phyloP scores from a whole-genome alignment of 345 rosid genomes.

The Pistacia integerrima region DNA sequence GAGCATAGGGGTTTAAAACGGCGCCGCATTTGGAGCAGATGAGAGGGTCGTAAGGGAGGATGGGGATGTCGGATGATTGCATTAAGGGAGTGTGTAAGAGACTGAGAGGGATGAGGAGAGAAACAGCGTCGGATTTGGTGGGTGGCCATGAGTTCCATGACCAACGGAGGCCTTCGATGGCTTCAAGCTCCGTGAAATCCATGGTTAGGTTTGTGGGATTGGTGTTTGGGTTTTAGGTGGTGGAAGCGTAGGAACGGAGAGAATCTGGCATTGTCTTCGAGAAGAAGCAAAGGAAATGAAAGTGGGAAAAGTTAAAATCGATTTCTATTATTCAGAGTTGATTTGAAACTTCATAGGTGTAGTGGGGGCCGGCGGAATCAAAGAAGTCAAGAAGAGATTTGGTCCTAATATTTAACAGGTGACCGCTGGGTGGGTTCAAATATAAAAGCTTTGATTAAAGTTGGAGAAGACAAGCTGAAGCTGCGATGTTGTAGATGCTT shows the following conservation, averaged over 20 bases:
- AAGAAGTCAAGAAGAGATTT: no score
- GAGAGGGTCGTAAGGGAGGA: conserved; percentile 83
- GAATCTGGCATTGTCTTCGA: conserved; percentile 9
- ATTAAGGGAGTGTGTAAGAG: conserved; percentile 84
- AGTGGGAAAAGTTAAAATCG: neutral
- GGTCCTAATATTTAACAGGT: no score
- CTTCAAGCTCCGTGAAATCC: conserved; percentile 91
- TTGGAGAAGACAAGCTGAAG: no score
- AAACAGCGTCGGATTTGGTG: conserved; percentile 52
- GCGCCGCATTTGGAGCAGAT: conserved; percentile 70
- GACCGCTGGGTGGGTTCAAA: no score
- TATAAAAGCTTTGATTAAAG: no score
- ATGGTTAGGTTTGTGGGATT: conserved; percentile 26
- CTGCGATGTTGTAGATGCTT: no score
- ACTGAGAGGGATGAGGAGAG: conserved; percentile 72
- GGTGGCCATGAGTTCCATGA: conserved; percentile 98
- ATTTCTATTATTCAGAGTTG: no score
- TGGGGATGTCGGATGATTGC: conserved; percentile 80
- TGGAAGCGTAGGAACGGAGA: neutral
- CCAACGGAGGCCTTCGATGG: conserved; percentile 94
- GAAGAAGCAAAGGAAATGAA: neutral
- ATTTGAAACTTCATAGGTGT: no score
- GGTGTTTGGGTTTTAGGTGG: neutral
- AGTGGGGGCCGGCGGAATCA: no score
- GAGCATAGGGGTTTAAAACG: conserved; percentile 83